Conservation (phyloP, 2,329 filamentous ascomycete species). For the Fusarium chaquense region DNA sequence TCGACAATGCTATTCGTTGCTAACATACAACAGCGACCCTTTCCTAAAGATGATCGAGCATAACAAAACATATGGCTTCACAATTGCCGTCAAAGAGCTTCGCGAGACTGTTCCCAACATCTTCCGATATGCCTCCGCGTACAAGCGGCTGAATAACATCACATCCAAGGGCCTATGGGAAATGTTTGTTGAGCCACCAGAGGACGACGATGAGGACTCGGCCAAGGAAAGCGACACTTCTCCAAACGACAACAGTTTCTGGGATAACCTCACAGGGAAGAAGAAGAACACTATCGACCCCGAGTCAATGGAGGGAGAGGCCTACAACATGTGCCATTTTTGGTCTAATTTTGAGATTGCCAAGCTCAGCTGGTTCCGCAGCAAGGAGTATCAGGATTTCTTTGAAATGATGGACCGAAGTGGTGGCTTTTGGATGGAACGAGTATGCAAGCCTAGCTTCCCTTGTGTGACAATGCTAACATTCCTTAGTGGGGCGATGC, state of each 20-base stretch:
- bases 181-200: constrained; percentile 90
- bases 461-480: constrained; percentile 43
- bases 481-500: constrained; percentile 90
- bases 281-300: constrained; percentile 85
- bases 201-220: constrained; percentile 71
- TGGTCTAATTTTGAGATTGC: constrained; percentile 99
- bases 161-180: constrained; percentile 96
- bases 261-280: constrained; percentile 77
- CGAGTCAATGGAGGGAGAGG: constrained; percentile 95
- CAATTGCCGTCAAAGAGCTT: constrained; percentile 97
- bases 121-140: constrained; percentile 98
- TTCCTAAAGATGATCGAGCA: constrained; percentile 93
- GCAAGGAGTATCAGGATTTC: constrained; percentile 97
- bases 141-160: constrained; percentile 91
- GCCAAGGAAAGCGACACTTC: constrained; percentile 74
- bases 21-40: constrained; percentile 74
- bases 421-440: constrained; percentile 99
- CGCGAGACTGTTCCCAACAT: constrained; percentile 98
- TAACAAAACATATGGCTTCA: constrained; percentile 99
- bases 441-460: constrained; percentile 66
- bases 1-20: not conserved
- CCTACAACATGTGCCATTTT: constrained; percentile 99
- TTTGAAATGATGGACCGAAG: constrained; percentile 99
- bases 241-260: constrained; percentile 83
- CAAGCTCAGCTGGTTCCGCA: constrained; percentile 92